Evolutionary conservation across 106 monocot species (phyloP).

Genomic region (Dendrobium chrysotoxum): DNA sequence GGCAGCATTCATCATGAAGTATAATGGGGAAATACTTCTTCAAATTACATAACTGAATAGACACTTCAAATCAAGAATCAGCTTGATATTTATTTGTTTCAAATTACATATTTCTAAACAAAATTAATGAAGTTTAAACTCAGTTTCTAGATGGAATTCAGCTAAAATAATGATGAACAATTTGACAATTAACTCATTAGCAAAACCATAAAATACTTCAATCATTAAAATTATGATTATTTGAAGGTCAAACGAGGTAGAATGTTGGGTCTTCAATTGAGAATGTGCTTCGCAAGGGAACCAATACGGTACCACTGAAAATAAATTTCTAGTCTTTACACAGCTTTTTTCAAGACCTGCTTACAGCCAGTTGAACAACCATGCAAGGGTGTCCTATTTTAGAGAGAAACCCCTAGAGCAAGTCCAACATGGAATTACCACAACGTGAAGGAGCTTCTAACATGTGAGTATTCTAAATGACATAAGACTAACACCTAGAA

Average conservation of each 20-base stretch:
- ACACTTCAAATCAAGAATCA: neutral
- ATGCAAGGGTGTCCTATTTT: neutral
- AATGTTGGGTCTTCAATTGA: neutral
- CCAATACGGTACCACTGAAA: neutral
- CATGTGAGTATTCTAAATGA: no score
- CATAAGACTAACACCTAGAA: neutral
- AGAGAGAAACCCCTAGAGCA: neutral
- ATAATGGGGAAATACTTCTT: neutral
- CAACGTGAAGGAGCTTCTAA: neutral
- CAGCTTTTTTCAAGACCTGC: neutral
- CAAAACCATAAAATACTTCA: neutral
- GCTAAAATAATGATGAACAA: neutral
- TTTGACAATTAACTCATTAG: neutral
- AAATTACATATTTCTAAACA: neutral
- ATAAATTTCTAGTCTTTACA: neutral
- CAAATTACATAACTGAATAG: neutral
- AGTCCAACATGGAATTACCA: neutral
- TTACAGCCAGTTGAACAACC: neutral
- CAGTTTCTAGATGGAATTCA: neutral
- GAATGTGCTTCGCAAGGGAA: neutral
- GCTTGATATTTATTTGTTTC: neutral
- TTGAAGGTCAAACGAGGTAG: neutral
- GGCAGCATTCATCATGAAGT: neutral
- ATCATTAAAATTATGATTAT: neutral
- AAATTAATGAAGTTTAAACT: neutral